A percentile compares a stretch with the other conserved stretches of the same genome.
Evolutionary conservation across 768 basidiomycete species (phyloP).

Genomic region (Lentinula raphanica): DNA sequence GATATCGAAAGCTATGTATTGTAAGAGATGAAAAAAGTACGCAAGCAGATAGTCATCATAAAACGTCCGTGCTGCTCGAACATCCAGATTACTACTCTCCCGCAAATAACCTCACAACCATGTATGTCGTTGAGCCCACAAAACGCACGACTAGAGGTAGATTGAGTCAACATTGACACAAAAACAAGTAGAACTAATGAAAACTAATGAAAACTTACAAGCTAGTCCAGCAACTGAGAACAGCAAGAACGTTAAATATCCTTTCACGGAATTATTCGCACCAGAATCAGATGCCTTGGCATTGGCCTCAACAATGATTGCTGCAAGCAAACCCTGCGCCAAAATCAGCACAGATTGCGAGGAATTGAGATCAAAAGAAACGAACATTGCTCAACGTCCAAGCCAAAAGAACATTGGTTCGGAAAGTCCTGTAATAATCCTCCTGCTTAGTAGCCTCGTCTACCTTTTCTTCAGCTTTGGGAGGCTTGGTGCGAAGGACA

Average conservation of each 20-base stretch:
- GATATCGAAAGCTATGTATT: too few species aligned
- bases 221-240: conserved; percentile 87
- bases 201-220: conserved; percentile 47
- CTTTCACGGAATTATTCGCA: conserved; percentile 57
- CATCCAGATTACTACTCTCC: conserved; percentile 61
- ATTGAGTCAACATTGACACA: neutral
- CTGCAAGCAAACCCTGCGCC: conserved; percentile 60
- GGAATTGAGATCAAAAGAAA: conserved; percentile 12
- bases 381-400: conserved; percentile 87
- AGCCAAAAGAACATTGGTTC: conserved; percentile 86
- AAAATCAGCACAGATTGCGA: neutral
- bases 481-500: conserved; percentile 72
- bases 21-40: too few species aligned
- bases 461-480: conserved; percentile 59
- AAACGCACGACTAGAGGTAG: conserved; percentile 68
- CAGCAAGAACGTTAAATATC: conserved; percentile 86
- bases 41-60: neutral
- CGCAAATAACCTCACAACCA: conserved; percentile 82
- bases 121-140: conserved; percentile 73
- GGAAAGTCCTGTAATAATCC: conserved; percentile 84
- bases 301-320: conserved; percentile 58
- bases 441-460: conserved; percentile 66
- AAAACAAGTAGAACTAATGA: neutral
- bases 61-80: neutral
- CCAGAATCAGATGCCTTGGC: conserved; percentile 42